Evolutionary conservation across 1,284 basidiomycete genomes (phyloP).

Genomic region (Cryptococcus maquisensis): DNA sequence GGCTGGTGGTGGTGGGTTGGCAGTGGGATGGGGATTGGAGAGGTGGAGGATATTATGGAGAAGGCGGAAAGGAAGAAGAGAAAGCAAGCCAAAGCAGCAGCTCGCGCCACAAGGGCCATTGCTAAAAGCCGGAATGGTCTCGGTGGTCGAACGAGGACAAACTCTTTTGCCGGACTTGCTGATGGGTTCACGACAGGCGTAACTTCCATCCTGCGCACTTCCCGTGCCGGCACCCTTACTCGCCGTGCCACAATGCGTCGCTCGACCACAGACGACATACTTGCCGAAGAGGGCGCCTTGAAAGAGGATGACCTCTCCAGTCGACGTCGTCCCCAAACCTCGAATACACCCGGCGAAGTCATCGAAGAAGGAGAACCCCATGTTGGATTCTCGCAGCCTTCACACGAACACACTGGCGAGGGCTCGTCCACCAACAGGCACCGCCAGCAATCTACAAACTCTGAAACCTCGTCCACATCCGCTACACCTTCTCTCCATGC

Average conservation of each 20-base stretch:
- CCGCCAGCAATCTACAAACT: slow-evolving; percentile 27
- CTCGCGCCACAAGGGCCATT: slow-evolving; percentile 13
- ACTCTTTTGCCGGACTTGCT: slow-evolving; percentile 18
- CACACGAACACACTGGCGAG: slow-evolving; percentile 1
- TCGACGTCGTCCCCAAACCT: neutral
- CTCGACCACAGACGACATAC: slow-evolving; percentile 5
- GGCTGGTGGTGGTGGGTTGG: slow-evolving; percentile 99
- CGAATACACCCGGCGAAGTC: neutral
- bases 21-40: slow-evolving; percentile 65
- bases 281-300: slow-evolving; percentile 14
- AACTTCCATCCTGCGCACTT: slow-evolving; percentile 22
- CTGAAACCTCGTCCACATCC: slow-evolving; percentile 44
- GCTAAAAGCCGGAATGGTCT: neutral
- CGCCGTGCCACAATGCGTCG: slow-evolving; percentile 5
- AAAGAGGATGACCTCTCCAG: slow-evolving; percentile 12
- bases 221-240: slow-evolving; percentile 14
- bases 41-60: slow-evolving; percentile 50
- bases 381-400: slow-evolving; percentile 9
- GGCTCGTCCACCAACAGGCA: neutral
- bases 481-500: slow-evolving; percentile 40
- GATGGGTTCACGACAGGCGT: slow-evolving; percentile 25
- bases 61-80: slow-evolving; percentile 41
- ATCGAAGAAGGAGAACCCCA: slow-evolving; percentile 1
- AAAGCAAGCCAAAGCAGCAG: slow-evolving; percentile 28
- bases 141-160: slow-evolving; percentile 4